phyloP scores from a whole-genome alignment of 2,329 filamentous ascomycete genomes.

The Lachnellula arida region DNA sequence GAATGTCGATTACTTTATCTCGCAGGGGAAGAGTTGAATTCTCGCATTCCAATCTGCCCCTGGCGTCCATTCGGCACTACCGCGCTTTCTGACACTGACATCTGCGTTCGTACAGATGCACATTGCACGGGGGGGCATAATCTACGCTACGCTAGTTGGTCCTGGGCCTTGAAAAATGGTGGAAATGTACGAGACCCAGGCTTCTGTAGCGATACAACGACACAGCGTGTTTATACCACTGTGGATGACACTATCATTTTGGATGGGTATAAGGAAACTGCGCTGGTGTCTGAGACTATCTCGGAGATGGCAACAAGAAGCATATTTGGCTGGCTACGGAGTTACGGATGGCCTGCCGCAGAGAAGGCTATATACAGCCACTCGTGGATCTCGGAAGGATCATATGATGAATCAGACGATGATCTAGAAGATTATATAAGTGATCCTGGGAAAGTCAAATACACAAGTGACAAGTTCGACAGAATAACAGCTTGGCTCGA shows the following conservation, averaged over 20 bases:
- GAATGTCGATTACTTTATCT: constrained; percentile 12
- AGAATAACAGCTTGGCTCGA: constrained; percentile 4
- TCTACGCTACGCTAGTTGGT: constrained; percentile 24
- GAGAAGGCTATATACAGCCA: constrained; percentile 24
- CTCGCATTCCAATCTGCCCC: constrained; percentile 20
- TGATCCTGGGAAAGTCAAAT: constrained; percentile 3
- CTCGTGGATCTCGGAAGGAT: constrained; percentile 25
- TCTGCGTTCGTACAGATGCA: constrained; percentile 29
- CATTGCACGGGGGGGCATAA: constrained; percentile 22
- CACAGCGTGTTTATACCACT: neutral
- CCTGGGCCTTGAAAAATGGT: constrained; percentile 18
- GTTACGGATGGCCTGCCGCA: constrained; percentile 21
- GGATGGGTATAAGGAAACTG: neutral
- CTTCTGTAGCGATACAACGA: constrained; percentile 1
- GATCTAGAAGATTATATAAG: neutral
- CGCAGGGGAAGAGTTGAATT: constrained; percentile 5
- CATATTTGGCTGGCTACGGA: constrained; percentile 30
- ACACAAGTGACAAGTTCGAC: neutral
- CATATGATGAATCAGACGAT: constrained; percentile 20
- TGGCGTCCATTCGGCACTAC: constrained; percentile 32
- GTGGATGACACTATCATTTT: neutral
- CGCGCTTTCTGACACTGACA: constrained; percentile 25
- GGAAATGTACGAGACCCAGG: constrained; percentile 9
- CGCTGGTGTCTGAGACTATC: constrained; percentile 8
- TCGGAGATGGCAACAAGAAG: constrained; percentile 31